Base-by-base conservation (phyloP, 768 basidiomycete genomes). In the Aureoboletus auriporus region DNA sequence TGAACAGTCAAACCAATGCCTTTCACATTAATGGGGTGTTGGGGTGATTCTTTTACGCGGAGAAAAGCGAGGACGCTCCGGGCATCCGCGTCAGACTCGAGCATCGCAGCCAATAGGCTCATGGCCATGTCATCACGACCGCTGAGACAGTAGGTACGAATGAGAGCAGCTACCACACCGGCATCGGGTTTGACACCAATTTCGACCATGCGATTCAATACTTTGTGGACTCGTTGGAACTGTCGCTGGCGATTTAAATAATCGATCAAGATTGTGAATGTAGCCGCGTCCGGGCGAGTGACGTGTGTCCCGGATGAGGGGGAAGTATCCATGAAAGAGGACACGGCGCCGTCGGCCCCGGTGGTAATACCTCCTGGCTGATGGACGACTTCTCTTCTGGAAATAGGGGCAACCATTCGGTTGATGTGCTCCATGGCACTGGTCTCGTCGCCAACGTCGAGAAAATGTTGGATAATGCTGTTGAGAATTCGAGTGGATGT, bases 261-360 rank as follows among this genome's bases (percentile, higher is more conserved):
- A 59, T 80, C 75, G 63, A 88, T 79, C 51, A 86, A 71, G 38
- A 82, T 74, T 8, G 79, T 74, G 63, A 80, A 85, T 1, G 87
- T 89, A 11, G 71, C 69, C 8, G 76, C 73, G 54, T 84, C 76
- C 17, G 85, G 81, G 46, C 42, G 58, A 23, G 74, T 47, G 55
- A 45, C 29, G 45, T 23, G 26, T 27, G 49, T 29, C 39, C 42
- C 17, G 23, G 42, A 41, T 42, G 38, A 42, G 42, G 34, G 8
- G 0, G 8, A 42, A 45, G 46, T 17, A 35, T 44, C 35, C 36
- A 20, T 8, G 44, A 6, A 41, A 43, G 46, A 57, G 31, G 44
- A 46, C 36, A 40, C 16, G 20, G 49, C 63, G 60, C 62, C 71
- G 65, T 46, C 71, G 58, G 33, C 56, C 44, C 33, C 60, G 64